Evolutionary conservation across 2,329 filamentous ascomycete species (phyloP), one percentile per base, ranked within the genome.

Genomic region (Helotiales sp.): DNA sequence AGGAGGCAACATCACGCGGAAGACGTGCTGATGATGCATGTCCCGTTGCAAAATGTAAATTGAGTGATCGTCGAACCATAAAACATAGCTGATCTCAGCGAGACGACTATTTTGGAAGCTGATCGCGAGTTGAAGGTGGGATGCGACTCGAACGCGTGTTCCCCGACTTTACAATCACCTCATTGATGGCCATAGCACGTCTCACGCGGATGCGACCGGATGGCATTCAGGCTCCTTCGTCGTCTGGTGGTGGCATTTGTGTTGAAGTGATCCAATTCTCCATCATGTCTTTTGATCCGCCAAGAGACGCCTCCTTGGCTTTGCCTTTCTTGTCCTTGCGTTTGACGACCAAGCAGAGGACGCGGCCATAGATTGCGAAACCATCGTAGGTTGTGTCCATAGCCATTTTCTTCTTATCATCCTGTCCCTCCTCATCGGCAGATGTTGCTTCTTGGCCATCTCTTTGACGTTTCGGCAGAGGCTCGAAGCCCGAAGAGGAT

Each of bases 351-450:
- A 99, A 80, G 73, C 93, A 98, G 25, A 99, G 79, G 47, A 96
- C 91, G 66, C 91, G 89, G 10, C 95, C 92, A 75, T 96, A 96
- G 70, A 99, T 97, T 67, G 89, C 90, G 75, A 98, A 98, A 8
- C 95, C 93, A 69, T 98, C 92, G 74, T 98, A 99, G 13, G 86
- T 87, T 25, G 93, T 95, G 61, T 89, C 87, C 77, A 97, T 84
- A 19, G 83, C 84, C 66, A 96, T 76, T 73, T 97, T 98, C 78
- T 99, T 97, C 76, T 97, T 96, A 69, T 96, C 89, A 57, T 89
- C 86, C 9, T 1, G 15, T 10, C 22, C 30, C 30, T 53, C 53
- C 17, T 34, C 44, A 25, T 48, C 46, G 46, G 72, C 71, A 44
- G 40, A 44, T 44, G 8, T 25, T 17, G 71, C 71, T 17, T 70